Base-by-base conservation (phyloP, 306 rosid genomes). In the Vigna trinervia region DNA sequence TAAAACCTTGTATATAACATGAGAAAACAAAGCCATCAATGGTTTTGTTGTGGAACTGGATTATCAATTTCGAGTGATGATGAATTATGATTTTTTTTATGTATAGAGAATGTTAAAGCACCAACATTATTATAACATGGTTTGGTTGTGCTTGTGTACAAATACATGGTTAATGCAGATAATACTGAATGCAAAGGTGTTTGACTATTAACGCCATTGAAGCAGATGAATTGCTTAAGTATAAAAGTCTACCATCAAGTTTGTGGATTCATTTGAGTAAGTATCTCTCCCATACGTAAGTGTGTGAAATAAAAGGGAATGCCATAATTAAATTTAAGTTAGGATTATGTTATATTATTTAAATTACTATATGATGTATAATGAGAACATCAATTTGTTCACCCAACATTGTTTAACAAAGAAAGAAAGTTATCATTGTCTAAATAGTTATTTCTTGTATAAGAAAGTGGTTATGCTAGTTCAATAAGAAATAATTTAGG, bases 1-100 rank as follows among this genome's bases (percentile, higher is more conserved):
- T 32, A 36, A 56, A 53, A 19, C 57, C 13, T 32, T 79, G 84
- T 82, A 51, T 52, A 74, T 69, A 62, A 62, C 53, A 38, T 43
- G 5, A 39, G 46, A 36, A 69, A 28, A 62, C 68, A 13, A 68
- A 65, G 71, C 17, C 17, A 38, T 65, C 30, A 17, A 8, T 63
- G 69, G 30, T 17, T 28, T 38, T 17, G 39, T 48, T 3, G 13
- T 63, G 48, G 9, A 63, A 8, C 14, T 36, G 36, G 8, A 15
- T n/a, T 36, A 17, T 63, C 15, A n/a, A 63, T 7, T 63, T 28
- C 3, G 6, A 26, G 23, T 73, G 36, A 32, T 41, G 54, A 63
- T 64, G 70, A 71, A 14, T 74, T 30, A 57, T 62, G 19, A 41
- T 56, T 66, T 39, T 43, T 63, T 62, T 8, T 62, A 34, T 62